Base-by-base conservation (phyloP, 495 filamentous ascomycete genomes). In the Penicillium canescens region DNA sequence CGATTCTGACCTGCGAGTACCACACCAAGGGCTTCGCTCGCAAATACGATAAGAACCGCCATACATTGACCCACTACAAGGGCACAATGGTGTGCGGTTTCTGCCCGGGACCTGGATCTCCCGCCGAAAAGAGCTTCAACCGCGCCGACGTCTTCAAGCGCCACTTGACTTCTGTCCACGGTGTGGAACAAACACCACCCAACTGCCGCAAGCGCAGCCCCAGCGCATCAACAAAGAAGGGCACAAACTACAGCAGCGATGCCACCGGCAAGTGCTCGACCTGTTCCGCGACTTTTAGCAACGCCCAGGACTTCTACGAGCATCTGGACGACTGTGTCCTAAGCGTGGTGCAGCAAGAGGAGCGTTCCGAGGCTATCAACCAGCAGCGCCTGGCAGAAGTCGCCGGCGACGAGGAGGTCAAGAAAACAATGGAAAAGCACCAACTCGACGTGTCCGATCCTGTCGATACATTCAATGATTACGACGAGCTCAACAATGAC, bases 81-180 rank as follows among this genome's bases (percentile, higher is more conserved):
- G 95, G 95, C 5, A 98, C 92, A 6, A 98, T 99, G 95, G 91
- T 98, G 12, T 99, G 94, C 68, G 92, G 93, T 10, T 98, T 99
- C 71, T 99, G 94, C 56, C 91, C 94, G 3, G 91, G 92, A 2
- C 88, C 89, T 16, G 95, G 95, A 10, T 95, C 92, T 0, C 82
- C 92, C 1, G 90, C 89, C 3, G 94, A 98, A 70, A 99, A 99
- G 79, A 95, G 90, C 50, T 99, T 99, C 76, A 99, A 99, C 75
- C 84, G 94, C 18, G 94, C 95, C 23, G 94, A 99, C 63, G 95
- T 99, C 40, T 99, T 99, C 80, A 99, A 98, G 78, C 84, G 94
- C 21, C 94, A 99, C 68, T 74, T 99, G 53, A 96, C 92, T 23
- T 88, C 91, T 1, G 91, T 96, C 1, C 94, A 99, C 65, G 85